Percentiles rank a stretch among this genome's conserved stretches.
phyloP scores from a whole-genome alignment of 768 basidiomycete species.

The Serendipita sp. region DNA sequence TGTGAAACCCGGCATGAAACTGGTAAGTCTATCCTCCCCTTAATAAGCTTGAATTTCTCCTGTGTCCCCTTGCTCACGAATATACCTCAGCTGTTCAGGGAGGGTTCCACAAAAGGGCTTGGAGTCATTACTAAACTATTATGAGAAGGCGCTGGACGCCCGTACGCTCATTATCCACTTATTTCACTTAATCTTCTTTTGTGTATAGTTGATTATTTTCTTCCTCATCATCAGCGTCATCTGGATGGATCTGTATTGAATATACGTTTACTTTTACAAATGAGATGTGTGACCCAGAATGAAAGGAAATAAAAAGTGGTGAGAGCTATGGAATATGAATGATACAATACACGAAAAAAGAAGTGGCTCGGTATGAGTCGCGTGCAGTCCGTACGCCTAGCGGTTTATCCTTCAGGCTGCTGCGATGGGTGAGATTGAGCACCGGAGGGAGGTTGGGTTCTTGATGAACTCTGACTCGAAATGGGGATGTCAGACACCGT shows the following conservation, averaged over 20 bases:
- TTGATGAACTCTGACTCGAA: too few relatives aligned
- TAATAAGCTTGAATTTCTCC: neutral
- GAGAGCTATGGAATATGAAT: too few relatives aligned
- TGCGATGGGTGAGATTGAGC: too few relatives aligned
- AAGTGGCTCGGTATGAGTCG: too few relatives aligned
- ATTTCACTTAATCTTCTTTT: neutral
- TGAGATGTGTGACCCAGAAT: neutral
- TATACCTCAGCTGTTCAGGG: slow-evolving; percentile 49
- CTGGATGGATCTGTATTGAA: neutral
- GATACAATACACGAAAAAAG: too few relatives aligned
- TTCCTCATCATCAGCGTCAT: too few relatives aligned
- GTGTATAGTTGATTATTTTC: neutral
- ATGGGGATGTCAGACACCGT: too few relatives aligned
- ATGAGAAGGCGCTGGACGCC: slow-evolving; percentile 4
- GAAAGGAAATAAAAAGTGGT: slow-evolving; percentile 20
- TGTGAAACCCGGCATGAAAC: slow-evolving; percentile 83
- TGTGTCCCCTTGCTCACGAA: slow-evolving; percentile 10
- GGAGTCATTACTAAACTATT: slow-evolving; percentile 19
- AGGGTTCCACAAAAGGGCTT: slow-evolving; percentile 73
- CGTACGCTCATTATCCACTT: too few relatives aligned
- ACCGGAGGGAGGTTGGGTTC: too few relatives aligned
- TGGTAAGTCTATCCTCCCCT: too few relatives aligned
- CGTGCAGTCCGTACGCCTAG: too few relatives aligned
- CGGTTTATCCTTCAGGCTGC: too few relatives aligned
- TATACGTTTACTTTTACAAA: neutral